Percentiles rank a stretch among this genome's conserved stretches.
Conservation (phyloP, 192 early-diverging fungal species). For the Entrophospora sp. region DNA sequence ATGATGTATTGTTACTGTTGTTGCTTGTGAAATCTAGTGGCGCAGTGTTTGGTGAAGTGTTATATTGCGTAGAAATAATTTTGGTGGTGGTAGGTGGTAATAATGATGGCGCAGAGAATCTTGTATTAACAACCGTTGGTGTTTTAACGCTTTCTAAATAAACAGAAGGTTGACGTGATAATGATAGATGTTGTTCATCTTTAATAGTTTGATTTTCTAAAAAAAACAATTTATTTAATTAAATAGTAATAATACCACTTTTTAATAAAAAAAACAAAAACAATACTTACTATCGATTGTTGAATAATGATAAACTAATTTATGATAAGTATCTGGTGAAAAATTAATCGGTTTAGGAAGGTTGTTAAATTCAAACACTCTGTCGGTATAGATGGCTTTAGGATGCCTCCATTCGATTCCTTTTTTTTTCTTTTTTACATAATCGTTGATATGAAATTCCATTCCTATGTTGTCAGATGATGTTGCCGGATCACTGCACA, state of each 20-base stretch:
- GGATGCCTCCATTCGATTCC: neutral
- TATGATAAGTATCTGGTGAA: neutral
- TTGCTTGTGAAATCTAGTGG: too few species aligned
- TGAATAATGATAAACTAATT: neutral
- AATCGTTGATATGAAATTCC: neutral
- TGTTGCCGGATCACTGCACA: neutral
- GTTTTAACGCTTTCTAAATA: neutral
- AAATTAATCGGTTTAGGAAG: constrained; percentile 6
- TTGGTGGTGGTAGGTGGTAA: too few species aligned
- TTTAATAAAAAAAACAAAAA: too few species aligned
- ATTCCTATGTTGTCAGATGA: neutral
- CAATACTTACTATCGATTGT: too few species aligned
- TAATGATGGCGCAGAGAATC: too few species aligned
- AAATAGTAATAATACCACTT: too few species aligned
- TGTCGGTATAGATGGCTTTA: neutral
- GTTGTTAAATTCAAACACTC: neutral
- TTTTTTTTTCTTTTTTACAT: neutral
- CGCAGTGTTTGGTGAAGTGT: too few species aligned
- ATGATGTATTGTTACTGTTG: too few species aligned
- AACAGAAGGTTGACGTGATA: neutral
- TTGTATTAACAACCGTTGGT: too few species aligned
- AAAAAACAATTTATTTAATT: neutral
- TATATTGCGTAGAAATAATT: too few species aligned
- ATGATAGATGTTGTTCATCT: neutral
- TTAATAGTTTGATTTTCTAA: too few species aligned